Evolutionary conservation across 768 basidiomycete genomes (phyloP).

Genomic region (Pisolithus orientalis): DNA sequence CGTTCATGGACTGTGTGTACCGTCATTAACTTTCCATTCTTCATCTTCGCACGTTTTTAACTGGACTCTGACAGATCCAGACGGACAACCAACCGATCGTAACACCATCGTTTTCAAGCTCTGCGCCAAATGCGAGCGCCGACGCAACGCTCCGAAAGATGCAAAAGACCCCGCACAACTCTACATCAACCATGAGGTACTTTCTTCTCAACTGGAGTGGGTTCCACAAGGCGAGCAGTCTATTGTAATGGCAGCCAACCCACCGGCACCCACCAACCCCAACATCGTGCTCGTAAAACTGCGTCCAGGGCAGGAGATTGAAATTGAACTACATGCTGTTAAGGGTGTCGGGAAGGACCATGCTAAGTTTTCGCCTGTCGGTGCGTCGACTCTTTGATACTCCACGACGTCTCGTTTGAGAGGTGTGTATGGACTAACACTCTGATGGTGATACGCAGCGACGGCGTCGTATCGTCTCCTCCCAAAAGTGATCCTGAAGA

Average conservation of each 20-base stretch:
- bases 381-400: constrained; percentile 34
- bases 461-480: constrained; percentile 94
- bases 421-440: background rate
- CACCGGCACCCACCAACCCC: constrained; percentile 63
- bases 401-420: no score
- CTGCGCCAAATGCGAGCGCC: constrained; percentile 58
- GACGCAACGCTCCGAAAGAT: constrained; percentile 45
- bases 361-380: constrained; percentile 94
- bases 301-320: constrained; percentile 82
- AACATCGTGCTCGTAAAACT: constrained; percentile 90
- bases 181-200: constrained; percentile 67
- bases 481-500: constrained; percentile 69
- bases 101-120: constrained; percentile 90
- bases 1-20: constrained; percentile 50
- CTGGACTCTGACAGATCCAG: constrained; percentile 23
- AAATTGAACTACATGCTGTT: constrained; percentile 83
- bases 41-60: no score
- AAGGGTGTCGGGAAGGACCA: constrained; percentile 94
- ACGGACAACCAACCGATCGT: constrained; percentile 72
- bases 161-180: constrained; percentile 52
- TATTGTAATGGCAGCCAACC: constrained; percentile 43
- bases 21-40: constrained; percentile 15
- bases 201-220: constrained; percentile 68
- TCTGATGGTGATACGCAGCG: constrained; percentile 39
- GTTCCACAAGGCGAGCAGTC: constrained; percentile 77